Base-by-base conservation (phyloP, 192 early-diverging fungal genomes). In the Coemansia sp. region DNA sequence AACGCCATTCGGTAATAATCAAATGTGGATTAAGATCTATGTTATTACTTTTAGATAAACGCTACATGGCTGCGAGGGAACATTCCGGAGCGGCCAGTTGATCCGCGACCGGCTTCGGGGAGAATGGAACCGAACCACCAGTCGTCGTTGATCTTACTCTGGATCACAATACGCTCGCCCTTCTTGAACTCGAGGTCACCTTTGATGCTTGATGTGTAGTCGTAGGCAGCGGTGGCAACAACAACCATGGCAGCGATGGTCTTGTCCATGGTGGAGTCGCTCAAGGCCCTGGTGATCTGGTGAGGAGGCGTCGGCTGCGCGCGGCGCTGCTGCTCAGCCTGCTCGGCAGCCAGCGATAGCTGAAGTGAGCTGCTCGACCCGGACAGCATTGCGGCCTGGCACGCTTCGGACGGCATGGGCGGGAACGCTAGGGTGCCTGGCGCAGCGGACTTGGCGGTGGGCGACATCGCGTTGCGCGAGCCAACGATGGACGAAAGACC, bases 111-210 rank as follows among this genome's bases (percentile, higher is more conserved):
- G 17, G 69, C 60, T 12, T 58, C 72, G 31, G 79, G 70, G 32
- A 82, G 66, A 22, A 82, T 75, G 31, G 73, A 75, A 33, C 79
- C 79, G 38, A 76, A 75, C 79, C 79, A 82, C 79, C 79, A 82
- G 68, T 82, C 79, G 64, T 82, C 79, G 57, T 82, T 82, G 79
- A 82, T 69, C 30, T 69, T 68, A 70, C 73, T 76, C 63, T 76
- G 73, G 51, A 82, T 68, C 56, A 76, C 71, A 25, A 82, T 82
- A 64, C 79, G 79, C 63, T 82, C 79, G 61, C 73, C 79, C 32
- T 48, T 50, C 33, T 67, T 33, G 48, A 82, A 82, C 67, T 76
- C 73, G 33, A 82, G 63, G 48, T 82, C 79, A 56, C 79, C 79
- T 61, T 76, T 82, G 64, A 82, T 72, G 45, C 64, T 61, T 28